phyloP scores from a whole-genome alignment of 176 grass and related monocot genomes.

The Secale cereale region DNA sequence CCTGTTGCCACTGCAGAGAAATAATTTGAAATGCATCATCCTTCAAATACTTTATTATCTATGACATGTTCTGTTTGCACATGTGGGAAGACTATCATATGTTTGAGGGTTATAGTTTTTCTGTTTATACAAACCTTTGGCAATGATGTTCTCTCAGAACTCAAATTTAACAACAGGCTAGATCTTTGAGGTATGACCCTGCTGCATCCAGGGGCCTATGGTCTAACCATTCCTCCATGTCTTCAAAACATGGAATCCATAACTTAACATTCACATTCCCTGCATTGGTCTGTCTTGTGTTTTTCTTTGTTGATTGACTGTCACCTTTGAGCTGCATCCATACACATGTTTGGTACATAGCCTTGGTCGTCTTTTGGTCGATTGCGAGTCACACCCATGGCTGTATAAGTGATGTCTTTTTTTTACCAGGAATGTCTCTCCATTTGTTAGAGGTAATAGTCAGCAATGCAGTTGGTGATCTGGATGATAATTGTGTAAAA shows the following conservation, averaged over 20 bases:
- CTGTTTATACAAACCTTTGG: neutral
- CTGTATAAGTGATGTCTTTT: constrained; percentile 27
- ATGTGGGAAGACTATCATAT: neutral
- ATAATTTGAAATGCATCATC: constrained; percentile 2
- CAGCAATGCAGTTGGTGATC: constrained; percentile 72
- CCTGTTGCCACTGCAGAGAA: neutral
- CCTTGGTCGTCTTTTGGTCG: constrained; percentile 18
- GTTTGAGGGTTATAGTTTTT: neutral
- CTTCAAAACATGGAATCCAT: neutral
- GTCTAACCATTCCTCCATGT: neutral
- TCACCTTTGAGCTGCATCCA: neutral
- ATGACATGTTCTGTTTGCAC: neutral
- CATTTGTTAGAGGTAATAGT: constrained; percentile 71
- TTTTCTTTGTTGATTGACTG: neutral
- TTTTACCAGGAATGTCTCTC: constrained; percentile 68
- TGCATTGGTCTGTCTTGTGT: neutral
- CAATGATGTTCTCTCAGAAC: neutral
- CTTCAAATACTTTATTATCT: neutral
- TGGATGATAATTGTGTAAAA: constrained; percentile 44
- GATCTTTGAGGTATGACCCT: neutral
- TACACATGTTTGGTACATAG: constrained; percentile 15
- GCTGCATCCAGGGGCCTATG: neutral
- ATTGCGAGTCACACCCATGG: constrained; percentile 6
- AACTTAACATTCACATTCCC: neutral
- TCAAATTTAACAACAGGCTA: constrained; percentile 6